Base-by-base conservation (phyloP, 257 asterid species). In the Przewalskia tangutica region DNA sequence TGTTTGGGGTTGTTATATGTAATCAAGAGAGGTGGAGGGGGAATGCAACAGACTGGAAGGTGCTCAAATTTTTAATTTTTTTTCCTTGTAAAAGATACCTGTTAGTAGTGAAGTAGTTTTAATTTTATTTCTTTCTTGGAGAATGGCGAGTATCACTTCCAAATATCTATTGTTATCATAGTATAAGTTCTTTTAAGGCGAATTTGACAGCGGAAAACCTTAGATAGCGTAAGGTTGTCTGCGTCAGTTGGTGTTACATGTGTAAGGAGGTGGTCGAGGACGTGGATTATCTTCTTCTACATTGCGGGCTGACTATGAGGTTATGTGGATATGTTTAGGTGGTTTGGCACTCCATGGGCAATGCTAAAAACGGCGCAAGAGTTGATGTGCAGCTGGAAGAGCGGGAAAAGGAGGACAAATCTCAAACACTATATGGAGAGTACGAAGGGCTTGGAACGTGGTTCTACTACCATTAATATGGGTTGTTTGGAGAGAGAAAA, bases 381-480 rank as follows among this genome's bases (percentile, higher is more conserved):
- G 32, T 27, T 27, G 32, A 27, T 27, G 32, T 27, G 32, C 32
- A 27, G 32, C 32, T 27, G 32, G 32, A 27, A 27, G 32, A 27
- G 32, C 32, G 32, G 32, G 32, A 27, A 2, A 27, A 27, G 32
- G 32, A 27, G 32, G 32, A 27, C 32, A 27, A 27, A 27, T 27
- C 32, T 27, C 32, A 27, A 27, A 27, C 23, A 88, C 89, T 53
- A 86, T 27, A 27, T 27, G 32, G 32, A 27, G 32, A 27, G 32
- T 27, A 27, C 32, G 32, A 27, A 27, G 32, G 32, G 32, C 32
- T 27, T 27, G 32, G 85, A 59, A 64, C 36, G 82, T 42, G 3
- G 8, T 84, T 88, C 77, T 14, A 79, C n/a, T 27, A 56, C 55
- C 89, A 27, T 27, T 27, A 27, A 27, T 27, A 27, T 27, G 32